Evolutionary conservation across 495 filamentous ascomycete species (phyloP).

Genomic region (Penicillium robsamsonii): DNA sequence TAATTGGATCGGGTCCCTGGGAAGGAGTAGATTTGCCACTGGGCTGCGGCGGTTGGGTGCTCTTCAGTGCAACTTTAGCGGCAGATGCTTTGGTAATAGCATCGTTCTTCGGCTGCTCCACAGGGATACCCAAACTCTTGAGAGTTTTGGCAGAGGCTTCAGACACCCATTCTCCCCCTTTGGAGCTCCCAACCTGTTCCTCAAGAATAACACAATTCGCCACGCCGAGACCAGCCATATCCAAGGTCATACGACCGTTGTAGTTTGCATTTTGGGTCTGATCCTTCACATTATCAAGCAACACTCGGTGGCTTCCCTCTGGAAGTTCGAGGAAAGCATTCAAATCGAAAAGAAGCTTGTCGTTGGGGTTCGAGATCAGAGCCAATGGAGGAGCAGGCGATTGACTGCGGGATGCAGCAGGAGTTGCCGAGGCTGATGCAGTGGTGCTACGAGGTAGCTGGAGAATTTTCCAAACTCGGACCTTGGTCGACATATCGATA

Average conservation of each 20-base stretch:
- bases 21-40: slow-evolving; percentile 68
- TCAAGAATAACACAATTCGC: slow-evolving; percentile 75
- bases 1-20: slow-evolving; percentile 36
- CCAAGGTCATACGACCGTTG: slow-evolving; percentile 66
- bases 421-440: slow-evolving; percentile 52
- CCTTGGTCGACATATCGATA: slow-evolving; percentile 67
- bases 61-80: slow-evolving; percentile 38
- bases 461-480: slow-evolving; percentile 75
- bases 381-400: slow-evolving; percentile 48
- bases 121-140: slow-evolving; percentile 40
- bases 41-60: slow-evolving; percentile 19
- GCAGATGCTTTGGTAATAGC: slow-evolving; percentile 15
- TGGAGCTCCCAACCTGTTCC: slow-evolving; percentile 59
- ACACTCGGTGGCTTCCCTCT: slow-evolving; percentile 65
- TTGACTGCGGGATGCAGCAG: slow-evolving; percentile 55
- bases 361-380: slow-evolving; percentile 52
- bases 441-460: slow-evolving; percentile 44
- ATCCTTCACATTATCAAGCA: slow-evolving; percentile 65
- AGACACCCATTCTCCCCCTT: slow-evolving; percentile 62
- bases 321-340: slow-evolving; percentile 66
- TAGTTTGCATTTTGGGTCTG: slow-evolving; percentile 72
- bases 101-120: slow-evolving; percentile 38
- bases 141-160: slow-evolving; percentile 46
- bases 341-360: slow-evolving; percentile 69
- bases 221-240: slow-evolving; percentile 60